These are phyloP conservation scores for Pseudonitzschia multistriata DNA, from an alignment of 108 stramenopile genomes.

Conservation along the genomic window DNA sequence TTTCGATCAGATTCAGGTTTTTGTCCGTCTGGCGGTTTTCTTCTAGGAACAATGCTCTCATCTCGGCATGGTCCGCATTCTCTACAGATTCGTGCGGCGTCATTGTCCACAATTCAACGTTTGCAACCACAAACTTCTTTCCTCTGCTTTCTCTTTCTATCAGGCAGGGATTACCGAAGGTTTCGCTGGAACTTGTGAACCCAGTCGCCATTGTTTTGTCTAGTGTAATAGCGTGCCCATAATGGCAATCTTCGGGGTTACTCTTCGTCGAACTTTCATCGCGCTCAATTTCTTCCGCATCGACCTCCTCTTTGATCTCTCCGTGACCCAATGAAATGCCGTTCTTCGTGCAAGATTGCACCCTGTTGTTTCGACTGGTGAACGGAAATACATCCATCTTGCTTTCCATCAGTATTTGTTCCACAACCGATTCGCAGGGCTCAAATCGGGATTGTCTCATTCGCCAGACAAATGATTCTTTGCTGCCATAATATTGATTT, in stretches of 20 bases:
- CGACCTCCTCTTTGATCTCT: conserved; percentile 24
- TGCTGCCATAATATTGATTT: conserved; percentile 48
- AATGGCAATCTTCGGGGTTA: conserved; percentile 3
- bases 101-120: conserved; percentile 73
- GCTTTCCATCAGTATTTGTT: conserved; percentile 64
- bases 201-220: conserved; percentile 50
- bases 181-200: conserved; percentile 64
- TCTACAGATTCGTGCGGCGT: conserved; percentile 53
- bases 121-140: conserved; percentile 54
- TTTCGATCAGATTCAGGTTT: conserved; percentile 37
- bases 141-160: conserved; percentile 33
- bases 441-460: conserved; percentile 63
- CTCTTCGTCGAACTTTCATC: not conserved
- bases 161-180: conserved; percentile 73
- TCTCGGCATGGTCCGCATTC: conserved; percentile 47
- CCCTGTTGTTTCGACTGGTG: conserved; percentile 54
- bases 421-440: conserved; percentile 45
- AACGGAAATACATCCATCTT: conserved; percentile 70
- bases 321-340: conserved; percentile 65
- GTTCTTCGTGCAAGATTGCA: conserved; percentile 62
- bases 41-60: conserved; percentile 36
- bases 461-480: conserved; percentile 73
- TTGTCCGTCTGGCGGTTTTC: conserved; percentile 16
- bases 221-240: conserved; percentile 60
- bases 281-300: not conserved